Conservation (phyloP, 83 land plant genomes). For the Thuja plicata region DNA sequence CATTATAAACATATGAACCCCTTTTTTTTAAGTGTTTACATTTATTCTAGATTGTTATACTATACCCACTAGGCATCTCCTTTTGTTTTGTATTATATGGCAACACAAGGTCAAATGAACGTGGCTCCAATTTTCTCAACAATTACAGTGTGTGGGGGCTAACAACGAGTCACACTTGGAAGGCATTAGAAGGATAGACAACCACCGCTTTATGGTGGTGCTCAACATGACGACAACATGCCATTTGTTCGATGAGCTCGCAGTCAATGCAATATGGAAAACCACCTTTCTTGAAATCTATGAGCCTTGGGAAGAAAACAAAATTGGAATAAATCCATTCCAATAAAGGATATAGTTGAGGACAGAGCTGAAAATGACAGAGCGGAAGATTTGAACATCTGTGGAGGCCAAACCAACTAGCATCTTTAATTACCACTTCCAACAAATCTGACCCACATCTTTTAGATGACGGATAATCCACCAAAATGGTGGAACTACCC, state of each 20-base stretch:
- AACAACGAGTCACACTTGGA: neutral
- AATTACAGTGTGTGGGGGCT: neutral
- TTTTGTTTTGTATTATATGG: neutral
- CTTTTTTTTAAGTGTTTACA: no score
- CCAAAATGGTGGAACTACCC: neutral
- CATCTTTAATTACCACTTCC: neutral
- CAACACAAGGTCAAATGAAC: neutral
- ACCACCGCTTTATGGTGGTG: neutral
- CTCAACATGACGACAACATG: neutral
- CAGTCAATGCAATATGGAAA: neutral
- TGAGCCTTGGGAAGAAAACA: neutral
- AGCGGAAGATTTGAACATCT: neutral
- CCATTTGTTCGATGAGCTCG: neutral
- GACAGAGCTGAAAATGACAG: neutral
- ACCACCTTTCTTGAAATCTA: neutral
- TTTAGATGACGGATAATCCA: neutral
- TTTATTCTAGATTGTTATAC: neutral
- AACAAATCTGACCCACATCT: constrained; percentile 1
- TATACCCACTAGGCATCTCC: neutral
- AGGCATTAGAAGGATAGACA: neutral
- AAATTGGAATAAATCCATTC: neutral
- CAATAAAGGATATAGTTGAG: neutral
- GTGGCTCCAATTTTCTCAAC: neutral
- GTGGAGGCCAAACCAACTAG: neutral
- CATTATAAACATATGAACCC: no score